Evolutionary conservation across 495 filamentous ascomycete species (phyloP).

Genomic region (Bryoglossum gracile): DNA sequence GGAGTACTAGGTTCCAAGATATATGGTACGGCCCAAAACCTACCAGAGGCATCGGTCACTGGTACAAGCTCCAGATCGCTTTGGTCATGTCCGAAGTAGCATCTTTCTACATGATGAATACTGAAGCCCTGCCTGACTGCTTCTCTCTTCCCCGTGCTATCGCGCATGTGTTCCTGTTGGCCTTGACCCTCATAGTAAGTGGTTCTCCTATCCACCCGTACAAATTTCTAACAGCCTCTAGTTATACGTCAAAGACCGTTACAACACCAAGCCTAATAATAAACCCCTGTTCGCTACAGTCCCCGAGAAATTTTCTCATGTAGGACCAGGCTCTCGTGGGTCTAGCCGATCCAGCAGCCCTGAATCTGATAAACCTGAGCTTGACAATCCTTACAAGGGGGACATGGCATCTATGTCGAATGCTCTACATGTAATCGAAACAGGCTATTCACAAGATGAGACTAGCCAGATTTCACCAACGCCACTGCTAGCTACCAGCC

Average conservation of each 20-base stretch:
- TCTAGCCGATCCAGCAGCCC: no score
- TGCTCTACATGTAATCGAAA: no score
- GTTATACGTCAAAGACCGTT: conserved; percentile 40
- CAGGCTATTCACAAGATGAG: no score
- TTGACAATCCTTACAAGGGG: no score
- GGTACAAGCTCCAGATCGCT: conserved; percentile 62
- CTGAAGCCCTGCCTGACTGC: conserved; percentile 38
- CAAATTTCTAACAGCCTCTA: conserved; percentile 27
- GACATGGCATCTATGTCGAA: no score
- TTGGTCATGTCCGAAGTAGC: conserved; percentile 50
- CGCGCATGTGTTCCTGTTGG: conserved; percentile 49
- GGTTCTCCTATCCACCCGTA: background rate
- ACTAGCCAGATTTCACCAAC: no score
- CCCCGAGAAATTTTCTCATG: conserved; percentile 11
- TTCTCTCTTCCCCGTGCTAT: conserved; percentile 35
- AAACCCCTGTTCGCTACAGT: conserved; percentile 48
- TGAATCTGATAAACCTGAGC: no score
- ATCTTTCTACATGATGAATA: conserved; percentile 44
- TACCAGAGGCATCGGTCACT: conserved; percentile 56
- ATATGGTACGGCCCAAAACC: conserved; percentile 56
- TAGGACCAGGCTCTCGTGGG: conserved; percentile 6
- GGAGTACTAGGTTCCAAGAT: conserved; percentile 65
- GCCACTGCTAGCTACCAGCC: no score
- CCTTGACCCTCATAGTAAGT: conserved; percentile 50
- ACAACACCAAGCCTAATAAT: conserved; percentile 44